Evolutionary conservation across 2,329 filamentous ascomycete genomes (phyloP), one percentile per base, ranked within the genome.

Genomic region (Diaporthe sp.): DNA sequence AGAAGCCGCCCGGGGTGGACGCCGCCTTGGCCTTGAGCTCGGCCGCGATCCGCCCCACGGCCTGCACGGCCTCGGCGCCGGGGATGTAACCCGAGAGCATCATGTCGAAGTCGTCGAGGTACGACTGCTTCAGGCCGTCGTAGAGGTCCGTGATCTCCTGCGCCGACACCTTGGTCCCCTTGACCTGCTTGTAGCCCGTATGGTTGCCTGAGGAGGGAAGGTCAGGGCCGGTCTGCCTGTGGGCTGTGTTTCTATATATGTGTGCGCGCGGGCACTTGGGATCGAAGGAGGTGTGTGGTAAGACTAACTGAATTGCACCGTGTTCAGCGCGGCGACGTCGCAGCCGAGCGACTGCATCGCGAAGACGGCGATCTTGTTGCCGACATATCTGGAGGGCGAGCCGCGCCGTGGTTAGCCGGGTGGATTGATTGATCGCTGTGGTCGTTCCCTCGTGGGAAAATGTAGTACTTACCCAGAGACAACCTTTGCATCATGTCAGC

Each of bases 351-450:
- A 93, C 83, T 99, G 96, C 89, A 99, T 93, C 78, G 96, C 94
- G 81, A 98, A 97, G 1, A 95, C 95, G 55, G 96, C 96, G 88
- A 99, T 98, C 80, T 96, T 98, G 83, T 99, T 99, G 69, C 97
- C 97, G 78, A 99, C 97, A 89, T 98, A 96, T 82, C 97, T 98
- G 82, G n/a, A 53, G 63, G 30, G n/a, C 63, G 47, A 76, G 25
- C 53, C 73, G 50, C 50, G 68, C 68, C 37, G 50, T 8, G 56
- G 72, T 70, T 65, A 74, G 73, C 70, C 75, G 70, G 44, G 42
- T 71, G n/a, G 30, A 44, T 22, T 25, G 9, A 17, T 53, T 9
- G n/a, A 22, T 50, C 12, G 15, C 17, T 27, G 19, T 27, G 19
- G 51, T 39, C 39, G n/a, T 25, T 37, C 51, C 55, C 47, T 25